Evolutionary conservation across 169 alveolate genomes (phyloP).

Genomic region (Blepharisma undulans): DNA sequence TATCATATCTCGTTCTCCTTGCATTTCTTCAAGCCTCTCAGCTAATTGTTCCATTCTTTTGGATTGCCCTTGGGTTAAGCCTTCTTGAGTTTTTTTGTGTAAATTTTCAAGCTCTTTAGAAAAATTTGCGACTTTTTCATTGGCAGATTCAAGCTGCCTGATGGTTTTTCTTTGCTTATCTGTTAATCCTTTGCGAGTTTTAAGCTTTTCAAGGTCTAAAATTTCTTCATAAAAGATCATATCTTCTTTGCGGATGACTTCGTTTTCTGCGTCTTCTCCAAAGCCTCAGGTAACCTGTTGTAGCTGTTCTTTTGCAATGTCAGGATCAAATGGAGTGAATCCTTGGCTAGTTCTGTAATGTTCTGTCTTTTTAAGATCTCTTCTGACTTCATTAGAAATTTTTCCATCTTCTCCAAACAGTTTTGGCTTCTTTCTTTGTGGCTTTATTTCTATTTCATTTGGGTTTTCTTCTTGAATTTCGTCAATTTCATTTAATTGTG

Average conservation of each 20-base stretch:
- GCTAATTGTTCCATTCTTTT: not conserved
- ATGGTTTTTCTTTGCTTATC: not conserved
- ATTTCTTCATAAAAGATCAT: not conserved
- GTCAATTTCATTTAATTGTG: not conserved
- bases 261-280: constrained; percentile 17
- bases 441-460: not conserved
- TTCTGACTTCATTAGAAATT: not conserved
- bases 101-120: not conserved
- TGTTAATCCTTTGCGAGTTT: not conserved
- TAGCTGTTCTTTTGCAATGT: not conserved
- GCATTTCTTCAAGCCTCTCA: not conserved
- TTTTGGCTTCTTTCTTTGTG: not conserved
- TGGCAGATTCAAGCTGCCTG: not conserved
- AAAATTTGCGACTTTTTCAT: not conserved
- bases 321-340: not conserved
- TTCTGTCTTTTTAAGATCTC: not conserved
- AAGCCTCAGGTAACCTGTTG: constrained; percentile 15
- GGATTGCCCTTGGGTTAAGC: not conserved
- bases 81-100: not conserved
- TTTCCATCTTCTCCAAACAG: not conserved
- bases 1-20: constrained; percentile 4
- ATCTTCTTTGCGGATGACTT: not conserved
- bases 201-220: not conserved
- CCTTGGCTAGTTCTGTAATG: not conserved
- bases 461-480: not conserved